phyloP scores from a whole-genome alignment of 495 filamentous ascomycete species.

The Tuber indicum region DNA sequence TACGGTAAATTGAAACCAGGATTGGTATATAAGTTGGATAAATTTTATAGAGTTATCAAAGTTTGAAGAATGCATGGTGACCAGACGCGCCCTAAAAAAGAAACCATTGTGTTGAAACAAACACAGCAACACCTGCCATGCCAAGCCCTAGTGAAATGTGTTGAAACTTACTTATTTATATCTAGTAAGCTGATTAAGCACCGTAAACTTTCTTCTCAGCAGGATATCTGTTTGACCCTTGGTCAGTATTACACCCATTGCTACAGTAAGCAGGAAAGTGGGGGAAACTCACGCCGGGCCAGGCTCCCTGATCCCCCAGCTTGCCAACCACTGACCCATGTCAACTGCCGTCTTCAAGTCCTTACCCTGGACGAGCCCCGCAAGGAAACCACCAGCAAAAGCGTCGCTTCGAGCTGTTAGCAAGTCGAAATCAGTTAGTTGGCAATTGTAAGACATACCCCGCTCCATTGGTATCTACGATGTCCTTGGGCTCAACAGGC shows the following conservation, averaged over 20 bases:
- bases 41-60: no score
- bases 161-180: conserved; percentile 4
- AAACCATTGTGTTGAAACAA: conserved; percentile 9
- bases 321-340: conserved; percentile 92
- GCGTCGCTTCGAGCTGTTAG: conserved; percentile 60
- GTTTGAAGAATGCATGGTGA: no score
- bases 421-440: background rate
- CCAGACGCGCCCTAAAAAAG: background rate
- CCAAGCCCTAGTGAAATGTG: conserved; percentile 11
- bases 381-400: conserved; percentile 88
- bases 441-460: conserved; percentile 51
- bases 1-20: no score
- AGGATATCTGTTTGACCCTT: conserved; percentile 27
- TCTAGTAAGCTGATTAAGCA: background rate
- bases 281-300: conserved; percentile 76
- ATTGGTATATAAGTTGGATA: no score
- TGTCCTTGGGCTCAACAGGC: conserved; percentile 62
- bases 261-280: background rate
- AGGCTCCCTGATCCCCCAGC: conserved; percentile 82
- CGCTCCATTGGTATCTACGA: conserved; percentile 93
- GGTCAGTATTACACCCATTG: conserved; percentile 17
- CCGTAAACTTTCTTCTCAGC: conserved; percentile 35
- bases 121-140: conserved; percentile 16
- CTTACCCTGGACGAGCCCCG: conserved; percentile 79
- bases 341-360: conserved; percentile 67